phyloP scores from a whole-genome alignment of 2,329 filamentous ascomycete species.

The Aspergillus novofumigatus region DNA sequence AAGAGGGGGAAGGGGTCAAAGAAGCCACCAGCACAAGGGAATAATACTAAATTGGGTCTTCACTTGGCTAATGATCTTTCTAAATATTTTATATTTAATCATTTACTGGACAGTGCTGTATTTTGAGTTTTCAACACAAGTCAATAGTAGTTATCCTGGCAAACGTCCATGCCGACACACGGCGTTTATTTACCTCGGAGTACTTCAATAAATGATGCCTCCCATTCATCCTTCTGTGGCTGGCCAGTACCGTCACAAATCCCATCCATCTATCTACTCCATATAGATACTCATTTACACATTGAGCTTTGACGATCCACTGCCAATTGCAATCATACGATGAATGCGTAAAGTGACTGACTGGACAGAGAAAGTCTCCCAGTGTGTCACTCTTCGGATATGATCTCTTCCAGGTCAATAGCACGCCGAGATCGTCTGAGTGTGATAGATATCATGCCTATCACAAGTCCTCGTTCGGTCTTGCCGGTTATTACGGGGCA shows the following conservation, averaged over 20 bases:
- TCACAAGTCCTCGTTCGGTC: neutral
- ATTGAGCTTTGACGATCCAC: neutral
- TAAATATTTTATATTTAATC: neutral
- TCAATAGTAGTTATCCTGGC: neutral
- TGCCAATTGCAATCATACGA: neutral
- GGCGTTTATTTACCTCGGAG: neutral
- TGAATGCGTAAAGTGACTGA: neutral
- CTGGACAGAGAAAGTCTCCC: neutral
- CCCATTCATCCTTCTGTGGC: neutral
- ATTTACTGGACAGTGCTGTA: neutral
- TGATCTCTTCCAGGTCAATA: neutral
- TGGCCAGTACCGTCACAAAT: neutral
- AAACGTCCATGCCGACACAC: neutral
- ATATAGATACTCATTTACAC: neutral
- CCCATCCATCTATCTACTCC: neutral
- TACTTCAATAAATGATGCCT: neutral
- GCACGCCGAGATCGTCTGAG: neutral
- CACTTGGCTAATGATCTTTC: neutral
- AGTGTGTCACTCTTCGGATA: neutral
- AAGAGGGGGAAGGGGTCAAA: constrained; percentile 8
- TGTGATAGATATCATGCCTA: neutral
- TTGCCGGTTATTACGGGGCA: neutral
- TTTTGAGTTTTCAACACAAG: neutral
- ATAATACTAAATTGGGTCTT: neutral
- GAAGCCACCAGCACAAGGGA: constrained; percentile 4